These are phyloP conservation scores for Aschersonia sp. DNA, from an alignment of 2,329 filamentous ascomycete genomes.

Conservation along the genomic window DNA sequence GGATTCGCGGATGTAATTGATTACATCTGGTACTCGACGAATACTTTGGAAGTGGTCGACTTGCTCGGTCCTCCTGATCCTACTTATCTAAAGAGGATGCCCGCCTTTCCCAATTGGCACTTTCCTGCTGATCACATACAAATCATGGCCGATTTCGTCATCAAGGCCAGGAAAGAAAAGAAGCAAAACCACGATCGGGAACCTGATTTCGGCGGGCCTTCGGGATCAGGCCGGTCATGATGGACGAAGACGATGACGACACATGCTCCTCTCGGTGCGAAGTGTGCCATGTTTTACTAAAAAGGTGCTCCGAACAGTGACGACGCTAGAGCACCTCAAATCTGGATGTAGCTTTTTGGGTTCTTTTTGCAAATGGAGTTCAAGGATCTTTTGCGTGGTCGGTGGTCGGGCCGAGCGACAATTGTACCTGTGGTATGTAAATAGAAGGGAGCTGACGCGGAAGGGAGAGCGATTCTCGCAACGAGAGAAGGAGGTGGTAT, in stretches of 20 bases:
- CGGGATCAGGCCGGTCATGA: conserved; percentile 13
- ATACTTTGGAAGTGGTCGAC: conserved; percentile 69
- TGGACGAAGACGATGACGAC: background rate
- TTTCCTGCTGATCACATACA: conserved; percentile 90
- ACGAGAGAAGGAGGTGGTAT: conserved; percentile 2
- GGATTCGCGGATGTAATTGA: conserved; percentile 88
- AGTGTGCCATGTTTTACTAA: conserved; percentile 3
- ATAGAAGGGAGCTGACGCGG: conserved; percentile 4
- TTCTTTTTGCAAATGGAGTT: conserved; percentile 24
- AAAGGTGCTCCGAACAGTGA: conserved; percentile 1
- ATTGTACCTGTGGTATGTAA: conserved; percentile 8
- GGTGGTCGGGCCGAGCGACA: conserved; percentile 3
- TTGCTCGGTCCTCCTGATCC: conserved; percentile 78
- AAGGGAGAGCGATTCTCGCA: background rate
- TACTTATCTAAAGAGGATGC: conserved; percentile 72
- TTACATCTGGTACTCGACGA: conserved; percentile 96
- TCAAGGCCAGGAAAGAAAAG: conserved; percentile 77
- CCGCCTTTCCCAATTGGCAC: conserved; percentile 87
- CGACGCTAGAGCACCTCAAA: conserved; percentile 8
- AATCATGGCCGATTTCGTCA: conserved; percentile 75
- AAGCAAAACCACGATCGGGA: conserved; percentile 48
- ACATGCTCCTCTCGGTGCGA: background rate
- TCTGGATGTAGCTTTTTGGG: conserved; percentile 24
- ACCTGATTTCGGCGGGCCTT: conserved; percentile 38
- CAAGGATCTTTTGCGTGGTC: conserved; percentile 14